Evolutionary conservation across 805 yeast genomes (phyloP).

Genomic region (Nakazawaea wyomingensis): DNA sequence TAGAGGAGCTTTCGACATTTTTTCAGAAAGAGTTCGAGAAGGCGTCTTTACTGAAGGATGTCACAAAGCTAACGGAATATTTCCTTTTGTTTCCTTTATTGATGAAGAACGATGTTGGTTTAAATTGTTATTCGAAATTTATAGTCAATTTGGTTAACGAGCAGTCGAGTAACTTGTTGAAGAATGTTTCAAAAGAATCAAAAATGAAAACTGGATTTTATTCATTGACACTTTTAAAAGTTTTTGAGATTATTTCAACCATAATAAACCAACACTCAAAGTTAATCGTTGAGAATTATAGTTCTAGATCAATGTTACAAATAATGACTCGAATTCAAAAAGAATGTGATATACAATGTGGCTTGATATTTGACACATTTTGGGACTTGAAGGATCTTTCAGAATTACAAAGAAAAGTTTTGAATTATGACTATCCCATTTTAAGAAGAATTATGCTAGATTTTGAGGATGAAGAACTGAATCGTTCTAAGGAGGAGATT

Average conservation of each 20-base stretch:
- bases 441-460: constrained; percentile 29
- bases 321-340: constrained; percentile 73
- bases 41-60: constrained; percentile 65
- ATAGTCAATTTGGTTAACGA: constrained; percentile 80
- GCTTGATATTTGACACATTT: constrained; percentile 80
- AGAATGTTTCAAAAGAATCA: constrained; percentile 30
- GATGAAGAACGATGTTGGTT: constrained; percentile 64
- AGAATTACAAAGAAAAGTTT: constrained; percentile 48
- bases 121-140: constrained; percentile 78
- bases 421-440: constrained; percentile 47
- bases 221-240: constrained; percentile 54
- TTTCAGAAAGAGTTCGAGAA: constrained; percentile 61
- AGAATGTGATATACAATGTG: constrained; percentile 92
- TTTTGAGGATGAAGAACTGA: constrained; percentile 27
- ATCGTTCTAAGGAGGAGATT: constrained; percentile 29
- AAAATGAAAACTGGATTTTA: constrained; percentile 44
- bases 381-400: constrained; percentile 66
- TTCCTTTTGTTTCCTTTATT: constrained; percentile 87
- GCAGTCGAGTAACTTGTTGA: constrained; percentile 65
- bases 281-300: constrained; percentile 71
- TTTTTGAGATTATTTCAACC: constrained; percentile 79
- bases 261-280: constrained; percentile 84
- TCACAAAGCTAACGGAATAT: constrained; percentile 65
- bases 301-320: constrained; percentile 51
- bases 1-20: constrained; percentile 46